Evolutionary conservation across 352 stramenopile species (phyloP), one percentile per base, ranked within the genome.

Genomic region (Thraustochytrium sp.): DNA sequence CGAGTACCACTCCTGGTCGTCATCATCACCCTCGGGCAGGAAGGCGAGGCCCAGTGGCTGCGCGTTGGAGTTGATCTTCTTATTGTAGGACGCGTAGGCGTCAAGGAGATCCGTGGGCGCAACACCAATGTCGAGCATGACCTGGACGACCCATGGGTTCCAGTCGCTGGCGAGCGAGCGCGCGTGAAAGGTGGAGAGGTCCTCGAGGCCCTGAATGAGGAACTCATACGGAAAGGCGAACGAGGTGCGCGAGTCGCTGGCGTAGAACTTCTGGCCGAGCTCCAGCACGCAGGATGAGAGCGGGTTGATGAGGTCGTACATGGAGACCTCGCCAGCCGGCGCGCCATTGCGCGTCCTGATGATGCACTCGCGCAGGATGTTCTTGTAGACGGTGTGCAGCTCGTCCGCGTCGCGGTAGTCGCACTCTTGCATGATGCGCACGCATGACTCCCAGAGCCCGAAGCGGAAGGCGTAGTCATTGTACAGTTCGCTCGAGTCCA

Each of bases 401-500:
- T 80, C 68, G 4, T 80, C 68, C 23, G 38, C n/a, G 18, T 63
- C 68, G 21, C 49, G 42, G 46, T 68, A 63, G 48, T 80, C 68
- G 44, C 68, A 80, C 46, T 65, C 68, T 26, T 80, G 68, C 68
- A 80, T 80, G 42, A 80, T 80, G 0, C 13, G 5, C 38, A 80
- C 26, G 53, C 68, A 80, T 8, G 68, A 61, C 31, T 64, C 40
- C 68, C 68, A 80, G 1, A 80, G 51, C 5, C 34, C 44, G 38
- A 80, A 80, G 48, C 68, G 68, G 53, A 55, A 80, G 4, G 68
- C 68, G 53, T 80, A 80, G 29, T 80, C 68, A 72, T 80, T 80
- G 68, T 80, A 80, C 34, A 80, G 46, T n/a, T 61, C 53, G 37
- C 48, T 80, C n/a, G 68, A 51, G 68, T 64, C 53, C 18, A 55